Evolutionary conservation across 257 asterid species (phyloP).

Genomic region (Ilex aquifolium): DNA sequence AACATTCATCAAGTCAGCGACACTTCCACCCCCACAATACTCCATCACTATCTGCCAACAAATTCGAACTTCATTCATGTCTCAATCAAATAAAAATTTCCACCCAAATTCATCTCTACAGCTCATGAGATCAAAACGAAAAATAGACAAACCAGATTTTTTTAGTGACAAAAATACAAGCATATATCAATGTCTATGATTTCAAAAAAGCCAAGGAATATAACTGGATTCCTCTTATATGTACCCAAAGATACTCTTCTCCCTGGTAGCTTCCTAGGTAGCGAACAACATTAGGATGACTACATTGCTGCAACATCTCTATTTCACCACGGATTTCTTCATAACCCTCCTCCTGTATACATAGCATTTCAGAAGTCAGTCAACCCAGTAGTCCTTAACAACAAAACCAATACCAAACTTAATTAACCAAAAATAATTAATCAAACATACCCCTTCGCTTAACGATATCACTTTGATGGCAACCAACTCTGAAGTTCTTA

Average conservation of each 20-base stretch:
- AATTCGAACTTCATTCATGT: conserved; percentile 16
- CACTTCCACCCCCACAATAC: conserved; percentile 99
- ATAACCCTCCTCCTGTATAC: conserved; percentile 89
- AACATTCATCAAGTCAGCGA: conserved; percentile 91
- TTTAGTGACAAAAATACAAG: conserved; percentile 2
- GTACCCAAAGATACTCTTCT: conserved; percentile 97
- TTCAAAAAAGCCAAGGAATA: background rate
- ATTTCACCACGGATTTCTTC: conserved; percentile 97
- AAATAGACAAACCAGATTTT: conserved; percentile 1
- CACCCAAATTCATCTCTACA: background rate
- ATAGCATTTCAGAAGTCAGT: conserved; percentile 10
- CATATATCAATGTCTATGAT: background rate
- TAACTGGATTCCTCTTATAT: conserved; percentile 19
- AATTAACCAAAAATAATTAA: conserved; percentile 4
- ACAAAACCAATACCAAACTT: conserved; percentile 6
- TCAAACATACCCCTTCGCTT: conserved; percentile 78
- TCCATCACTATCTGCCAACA: conserved; percentile 97
- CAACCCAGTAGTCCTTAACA: conserved; percentile 3
- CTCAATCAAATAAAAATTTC: conserved; percentile 8
- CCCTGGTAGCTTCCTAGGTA: conserved; percentile 98
- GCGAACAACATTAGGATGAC: conserved; percentile 99
- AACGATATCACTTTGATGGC: conserved; percentile 96
- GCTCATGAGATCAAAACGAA: background rate
- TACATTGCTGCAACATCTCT: conserved; percentile 99
- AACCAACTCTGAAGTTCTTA: conserved; percentile 83